A percentile compares a stretch with the other conserved stretches of the same genome.
phyloP scores from a whole-genome alignment of 306 rosid genomes.

The Boehmeria nivea region DNA sequence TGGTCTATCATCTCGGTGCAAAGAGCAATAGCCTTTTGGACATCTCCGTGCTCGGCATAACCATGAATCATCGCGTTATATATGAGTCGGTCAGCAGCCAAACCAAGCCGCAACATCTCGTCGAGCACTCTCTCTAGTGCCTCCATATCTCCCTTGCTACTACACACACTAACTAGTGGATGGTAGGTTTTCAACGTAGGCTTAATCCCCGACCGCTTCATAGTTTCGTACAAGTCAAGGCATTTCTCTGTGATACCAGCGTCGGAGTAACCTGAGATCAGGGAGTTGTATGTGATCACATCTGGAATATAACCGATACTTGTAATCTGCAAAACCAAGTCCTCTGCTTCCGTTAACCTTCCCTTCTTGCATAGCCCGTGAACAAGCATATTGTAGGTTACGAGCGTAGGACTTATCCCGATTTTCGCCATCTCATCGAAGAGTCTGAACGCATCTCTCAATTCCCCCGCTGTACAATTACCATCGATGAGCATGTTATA shows the following conservation, averaged over 20 bases:
- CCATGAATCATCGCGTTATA: slow-evolving; percentile 50
- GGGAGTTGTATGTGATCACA: slow-evolving; percentile 73
- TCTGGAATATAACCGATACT: slow-evolving; percentile 48
- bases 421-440: slow-evolving; percentile 50
- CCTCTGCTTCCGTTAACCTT: slow-evolving; percentile 55
- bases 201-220: slow-evolving; percentile 56
- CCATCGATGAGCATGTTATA: slow-evolving; percentile 74
- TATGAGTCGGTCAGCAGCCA: slow-evolving; percentile 54
- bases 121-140: slow-evolving; percentile 38
- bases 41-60: slow-evolving; percentile 52
- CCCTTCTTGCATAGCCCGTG: slow-evolving; percentile 67
- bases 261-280: slow-evolving; percentile 64
- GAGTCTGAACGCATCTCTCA: slow-evolving; percentile 49
- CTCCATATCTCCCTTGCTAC: slow-evolving; percentile 42
- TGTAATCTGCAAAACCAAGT: slow-evolving; percentile 34
- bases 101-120: slow-evolving; percentile 52
- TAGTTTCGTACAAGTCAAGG: slow-evolving; percentile 48
- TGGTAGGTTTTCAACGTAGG: slow-evolving; percentile 64
- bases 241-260: slow-evolving; percentile 44
- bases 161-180: slow-evolving; percentile 52
- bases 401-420: slow-evolving; percentile 53
- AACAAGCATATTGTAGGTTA: slow-evolving; percentile 65
- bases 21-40: slow-evolving; percentile 46
- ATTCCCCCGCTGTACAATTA: slow-evolving; percentile 41
- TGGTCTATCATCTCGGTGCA: slow-evolving; percentile 47